phyloP scores from a whole-genome alignment of 2,329 filamentous ascomycete species.

The Trichoderma atroviride region DNA sequence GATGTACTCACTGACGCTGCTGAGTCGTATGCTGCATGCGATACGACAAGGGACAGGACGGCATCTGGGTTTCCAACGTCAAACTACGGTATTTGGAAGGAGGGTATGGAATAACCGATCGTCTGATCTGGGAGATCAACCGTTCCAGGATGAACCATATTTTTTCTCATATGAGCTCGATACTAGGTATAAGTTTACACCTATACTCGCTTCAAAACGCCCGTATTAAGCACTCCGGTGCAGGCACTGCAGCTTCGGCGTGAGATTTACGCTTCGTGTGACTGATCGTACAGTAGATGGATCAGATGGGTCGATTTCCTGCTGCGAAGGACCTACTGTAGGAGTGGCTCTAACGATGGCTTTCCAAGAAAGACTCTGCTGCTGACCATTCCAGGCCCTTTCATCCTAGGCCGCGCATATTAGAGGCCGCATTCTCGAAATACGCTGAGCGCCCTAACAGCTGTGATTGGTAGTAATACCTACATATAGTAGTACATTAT shows the following conservation, averaged over 20 bases:
- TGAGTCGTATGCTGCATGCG: not conserved
- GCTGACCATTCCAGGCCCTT: conserved; percentile 5
- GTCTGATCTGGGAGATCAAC: conserved; percentile 27
- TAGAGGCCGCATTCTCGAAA: conserved; percentile 3
- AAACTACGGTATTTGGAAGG: not conserved
- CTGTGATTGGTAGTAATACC: not conserved
- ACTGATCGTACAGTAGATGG: conserved; percentile 25
- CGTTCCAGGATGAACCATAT: conserved; percentile 5
- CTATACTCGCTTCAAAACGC: not conserved
- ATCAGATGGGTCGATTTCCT: conserved; percentile 27
- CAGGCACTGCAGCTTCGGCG: conserved; percentile 1
- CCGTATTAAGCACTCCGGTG: not conserved
- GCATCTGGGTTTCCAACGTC: not conserved
- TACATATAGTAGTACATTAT: not conserved
- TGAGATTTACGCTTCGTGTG: conserved; percentile 20
- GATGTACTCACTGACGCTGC: conserved; percentile 1
- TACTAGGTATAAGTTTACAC: not conserved
- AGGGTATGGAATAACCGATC: conserved; percentile 12
- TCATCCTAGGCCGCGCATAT: not conserved
- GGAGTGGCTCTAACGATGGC: conserved; percentile 6
- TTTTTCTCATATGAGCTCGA: not conserved
- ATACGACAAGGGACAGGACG: not conserved
- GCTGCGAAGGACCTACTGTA: not conserved
- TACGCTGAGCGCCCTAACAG: not conserved
- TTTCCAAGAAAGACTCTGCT: conserved; percentile 14